Evolutionary conservation across 345 rosid genomes (phyloP), one percentile per base, ranked within the genome.

Genomic region (Microcos paniculata): DNA sequence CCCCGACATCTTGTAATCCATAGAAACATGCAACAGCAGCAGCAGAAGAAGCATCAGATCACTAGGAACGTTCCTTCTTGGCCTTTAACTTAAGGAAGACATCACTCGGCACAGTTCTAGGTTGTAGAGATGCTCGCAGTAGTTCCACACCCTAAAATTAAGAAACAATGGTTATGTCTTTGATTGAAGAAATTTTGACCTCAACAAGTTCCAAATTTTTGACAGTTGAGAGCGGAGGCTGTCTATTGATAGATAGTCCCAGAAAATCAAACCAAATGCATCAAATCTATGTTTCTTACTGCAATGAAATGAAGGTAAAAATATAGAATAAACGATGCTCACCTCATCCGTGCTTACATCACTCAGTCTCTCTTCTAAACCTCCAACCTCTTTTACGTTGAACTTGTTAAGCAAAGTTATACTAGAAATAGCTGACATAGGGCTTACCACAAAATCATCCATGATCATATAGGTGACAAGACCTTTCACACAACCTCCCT

Each of bases 401-500:
- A 80, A 75, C 42, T 78, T 73, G 9, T 31, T 28, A 1, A 82
- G 59, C 49, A 78, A 28, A 24, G 71, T 43, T 3, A 78, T 75
- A 45, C 72, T 66, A 0, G 80, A 76, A 28, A 76, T 70, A 26
- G 78, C 74, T 7, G 80, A 80, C 83, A 82, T 63, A 0, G 86
- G 86, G 23, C 28, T 48, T 35, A 84, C 76, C 13, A 0, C 48
- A 28, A 84, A 57, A 65, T 77, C 75, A 55, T 82, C 87, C 77
- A 77, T 84, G 59, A 82, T 78, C 79, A 75, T 81, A 56, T 77
- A 79, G 0, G 77, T 82, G 9, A 82, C 72, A 11, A 65, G 55
- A 1, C 78, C 80, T 61, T 80, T 86, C 33, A 76, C 75, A 18
- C 53, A 86, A 8, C 87, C 89, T 19, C 59, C 80, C 62, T 73